Percentiles rank a stretch among this genome's conserved stretches.
Conservation (phyloP, 179 eudicot genomes). For the Spergularia azorica region DNA sequence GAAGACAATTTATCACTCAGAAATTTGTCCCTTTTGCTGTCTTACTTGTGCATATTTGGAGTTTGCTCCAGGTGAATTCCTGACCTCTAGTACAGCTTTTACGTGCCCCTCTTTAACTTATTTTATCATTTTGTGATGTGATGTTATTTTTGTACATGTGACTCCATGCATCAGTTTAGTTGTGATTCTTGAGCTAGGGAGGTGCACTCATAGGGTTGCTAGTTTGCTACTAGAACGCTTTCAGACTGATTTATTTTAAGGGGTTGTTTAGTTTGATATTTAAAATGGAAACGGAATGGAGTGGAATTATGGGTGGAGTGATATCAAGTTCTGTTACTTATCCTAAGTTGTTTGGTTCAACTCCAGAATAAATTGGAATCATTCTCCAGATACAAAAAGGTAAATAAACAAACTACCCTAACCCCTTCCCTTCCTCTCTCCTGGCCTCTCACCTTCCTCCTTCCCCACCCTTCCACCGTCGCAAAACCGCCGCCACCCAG, state of each 20-base stretch:
- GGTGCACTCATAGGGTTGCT: neutral
- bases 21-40: conserved; percentile 84
- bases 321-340: too few species aligned
- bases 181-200: neutral
- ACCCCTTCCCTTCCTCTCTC: too few species aligned
- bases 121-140: neutral
- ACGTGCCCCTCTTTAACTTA: neutral
- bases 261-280: too few species aligned
- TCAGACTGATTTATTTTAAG: neutral
- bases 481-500: too few species aligned
- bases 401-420: too few species aligned
- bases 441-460: too few species aligned
- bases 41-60: conserved; percentile 80
- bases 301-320: too few species aligned
- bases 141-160: neutral
- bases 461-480: too few species aligned
- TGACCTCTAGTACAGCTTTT: conserved; percentile 2
- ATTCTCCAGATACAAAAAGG: too few species aligned
- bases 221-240: neutral
- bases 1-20: conserved; percentile 91
- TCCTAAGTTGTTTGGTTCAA: too few species aligned
- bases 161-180: neutral
- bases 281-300: too few species aligned
- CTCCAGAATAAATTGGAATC: too few species aligned
- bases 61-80: conserved; percentile 77